Percentiles rank a stretch among this genome's conserved stretches.
These are phyloP conservation scores for Hanseniaspora gamundiae DNA, from an alignment of 1,139 yeast genomes.

Conservation along the genomic window DNA sequence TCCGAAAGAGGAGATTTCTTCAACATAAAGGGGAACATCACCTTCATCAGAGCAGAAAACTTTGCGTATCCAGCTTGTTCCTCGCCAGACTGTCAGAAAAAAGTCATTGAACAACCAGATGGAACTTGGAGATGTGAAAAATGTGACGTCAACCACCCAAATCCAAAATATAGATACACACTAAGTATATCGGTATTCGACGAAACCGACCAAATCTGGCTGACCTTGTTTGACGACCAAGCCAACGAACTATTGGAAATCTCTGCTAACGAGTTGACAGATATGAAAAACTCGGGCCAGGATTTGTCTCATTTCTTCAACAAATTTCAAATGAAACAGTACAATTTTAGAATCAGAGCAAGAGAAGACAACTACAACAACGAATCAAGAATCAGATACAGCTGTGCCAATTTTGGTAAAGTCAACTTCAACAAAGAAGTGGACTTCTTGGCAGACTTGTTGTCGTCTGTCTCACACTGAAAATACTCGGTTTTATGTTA, in stretches of 20 bases:
- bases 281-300: slow-evolving; percentile 36
- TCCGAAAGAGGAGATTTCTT: slow-evolving; percentile 73
- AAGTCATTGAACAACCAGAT: slow-evolving; percentile 61
- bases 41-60: slow-evolving; percentile 58
- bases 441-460: slow-evolving; percentile 34
- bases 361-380: slow-evolving; percentile 79
- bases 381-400: slow-evolving; percentile 62
- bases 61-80: slow-evolving; percentile 89
- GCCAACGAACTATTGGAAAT: slow-evolving; percentile 59
- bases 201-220: slow-evolving; percentile 74
- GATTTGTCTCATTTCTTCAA: slow-evolving; percentile 39
- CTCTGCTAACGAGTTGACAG: slow-evolving; percentile 55
- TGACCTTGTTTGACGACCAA: slow-evolving; percentile 76
- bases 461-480: slow-evolving; percentile 1
- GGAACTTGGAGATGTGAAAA: slow-evolving; percentile 90
- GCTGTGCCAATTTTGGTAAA: slow-evolving; percentile 42
- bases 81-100: slow-evolving; percentile 65
- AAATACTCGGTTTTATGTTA: too few relatives aligned
- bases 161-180: slow-evolving; percentile 72
- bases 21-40: slow-evolving; percentile 59
- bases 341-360: slow-evolving; percentile 64
- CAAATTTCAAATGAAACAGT: slow-evolving; percentile 54
- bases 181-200: slow-evolving; percentile 65
- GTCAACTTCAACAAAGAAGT: slow-evolving; percentile 54
- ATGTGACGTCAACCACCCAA: slow-evolving; percentile 57